Conservation (phyloP, 2,329 filamentous ascomycete species). For the Epichloe typhina region DNA sequence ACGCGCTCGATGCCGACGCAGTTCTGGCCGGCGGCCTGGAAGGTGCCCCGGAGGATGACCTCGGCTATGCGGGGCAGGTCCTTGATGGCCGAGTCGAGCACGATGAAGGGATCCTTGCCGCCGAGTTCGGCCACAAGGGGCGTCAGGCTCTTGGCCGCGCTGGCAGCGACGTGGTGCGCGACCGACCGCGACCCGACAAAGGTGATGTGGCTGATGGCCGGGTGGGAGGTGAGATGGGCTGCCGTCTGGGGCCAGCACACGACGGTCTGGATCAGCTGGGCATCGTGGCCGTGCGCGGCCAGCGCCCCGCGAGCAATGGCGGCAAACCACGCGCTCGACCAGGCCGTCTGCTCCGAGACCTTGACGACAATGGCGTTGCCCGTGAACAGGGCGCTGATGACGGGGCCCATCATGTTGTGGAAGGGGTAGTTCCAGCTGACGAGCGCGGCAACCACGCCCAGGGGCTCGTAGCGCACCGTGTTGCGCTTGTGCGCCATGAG, state of each 20-base stretch:
- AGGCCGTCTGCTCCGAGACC: conserved; percentile 88
- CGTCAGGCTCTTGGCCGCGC: conserved; percentile 73
- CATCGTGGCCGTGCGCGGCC: conserved; percentile 67
- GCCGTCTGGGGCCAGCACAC: conserved; percentile 82
- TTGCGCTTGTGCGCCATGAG: conserved; percentile 95
- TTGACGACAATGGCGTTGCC: conserved; percentile 91
- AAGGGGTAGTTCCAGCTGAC: conserved; percentile 98
- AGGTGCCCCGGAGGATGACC: conserved; percentile 80
- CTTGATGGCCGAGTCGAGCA: conserved; percentile 62
- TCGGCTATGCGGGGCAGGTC: conserved; percentile 63
- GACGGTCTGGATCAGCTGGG: conserved; percentile 69
- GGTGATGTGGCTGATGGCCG: conserved; percentile 73
- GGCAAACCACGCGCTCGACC: conserved; percentile 76
- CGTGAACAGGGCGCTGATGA: conserved; percentile 81
- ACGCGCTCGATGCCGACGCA: conserved; percentile 95
- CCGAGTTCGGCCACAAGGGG: conserved; percentile 85
- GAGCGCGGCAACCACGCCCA: conserved; percentile 83
- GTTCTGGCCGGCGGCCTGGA: conserved; percentile 93
- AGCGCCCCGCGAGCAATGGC: conserved; percentile 69
- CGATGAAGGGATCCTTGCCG: conserved; percentile 83
- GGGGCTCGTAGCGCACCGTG: conserved; percentile 76
- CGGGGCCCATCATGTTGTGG: conserved; percentile 84
- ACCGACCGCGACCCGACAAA: conserved; percentile 89
- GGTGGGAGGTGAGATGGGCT: conserved; percentile 70
- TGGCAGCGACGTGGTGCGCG: conserved; percentile 76